Evolutionary conservation across 441 rosid genomes (phyloP), one percentile per base, ranked within the genome.

Genomic region (Bocquillonia castaneifolia): DNA sequence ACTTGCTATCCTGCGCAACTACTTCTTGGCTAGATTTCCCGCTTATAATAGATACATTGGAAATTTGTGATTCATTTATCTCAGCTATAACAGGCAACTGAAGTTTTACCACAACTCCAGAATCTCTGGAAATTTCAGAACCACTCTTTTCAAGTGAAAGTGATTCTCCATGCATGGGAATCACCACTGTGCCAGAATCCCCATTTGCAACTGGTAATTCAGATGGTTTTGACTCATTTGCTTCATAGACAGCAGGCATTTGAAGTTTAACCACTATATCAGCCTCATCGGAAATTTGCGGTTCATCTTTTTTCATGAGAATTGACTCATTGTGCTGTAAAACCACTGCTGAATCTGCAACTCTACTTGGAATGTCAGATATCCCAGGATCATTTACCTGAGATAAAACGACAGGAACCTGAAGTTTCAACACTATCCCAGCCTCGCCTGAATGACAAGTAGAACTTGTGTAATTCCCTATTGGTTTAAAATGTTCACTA

Each of bases 51-150:
- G 74, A 60, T 53, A 59, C 65, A 69, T 80, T 73, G 12, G 72
- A 59, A 53, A 56, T 32, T 69, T 78, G 71, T 50, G 73, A 60
- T 53, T 75, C 76, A 23, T 31, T 70, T 60, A 64, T 68, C 62
- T 60, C 76, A 69, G 76, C 68, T 18, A 59, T 50, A 28, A 59
- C 74, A 70, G 78, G 75, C 44, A 57, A 66, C 68, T 78, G 77
- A 64, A 71, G 72, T 53, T 71, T 64, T 17, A 68, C 66, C 63
- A 39, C 67, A 31, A 22, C 47, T 50, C 60, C 82, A 74, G 73
- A 18, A 69, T 75, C 73, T 31, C 44, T 67, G 25, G 73, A 71
- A 71, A 39, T 63, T 63, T 58, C 62, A 45, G 50, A 15, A 48
- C 62, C 62, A 18, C 15, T 23, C 17, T 63, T 57, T 63, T 55